Base-by-base conservation (phyloP, 1,284 basidiomycete genomes). In the Apiotrichum porosum region DNA sequence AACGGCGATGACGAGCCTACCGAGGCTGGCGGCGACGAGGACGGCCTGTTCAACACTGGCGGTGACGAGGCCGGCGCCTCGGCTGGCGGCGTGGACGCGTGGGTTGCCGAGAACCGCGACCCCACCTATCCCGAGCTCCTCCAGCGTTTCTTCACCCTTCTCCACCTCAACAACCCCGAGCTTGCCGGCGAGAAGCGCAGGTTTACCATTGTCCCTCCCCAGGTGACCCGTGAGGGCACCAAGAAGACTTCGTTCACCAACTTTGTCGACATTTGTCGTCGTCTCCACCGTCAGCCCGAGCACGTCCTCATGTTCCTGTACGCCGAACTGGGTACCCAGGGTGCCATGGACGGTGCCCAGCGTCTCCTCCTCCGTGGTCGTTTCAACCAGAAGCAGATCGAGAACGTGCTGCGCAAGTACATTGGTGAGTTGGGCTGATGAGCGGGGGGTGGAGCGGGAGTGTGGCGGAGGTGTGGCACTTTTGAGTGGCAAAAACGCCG, bases 271-370 rank as follows among this genome's bases (percentile, higher is more conserved):
- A 98, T 99, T 62, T 97, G 94, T 81, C 93, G 88, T 75, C 84
- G 89, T 45, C 97, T 99, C 92, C 94, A 97, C 77, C 81, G 94
- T 71, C 87, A 91, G 76, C 92, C 94, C n/a, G 95, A 98, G 75
- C 95, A 99, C 69, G 91, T 97, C 63, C 97, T 97, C 60, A 86
- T 90, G 73, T 99, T 90, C 80, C 78, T 98, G 61, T 97, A 97
- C 73, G 84, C 95, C 45, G 94, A 99, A 77, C 84, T 98, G 85
- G 95, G 95, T 78, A 98, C 95, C 13, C 93, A 87, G 38, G 94
- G 94, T 51, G 90, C 86, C 42, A 88, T 97, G 42, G 95, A 97
- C 65, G 95, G 92, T 51, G 82, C 84, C 4, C 88, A 89, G 33
- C 84, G 94, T 47, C 79, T 99, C 49, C 88, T 98, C 61, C 97